Base-by-base conservation (phyloP, 1,284 basidiomycete genomes). In the Boletellus deceptivus region DNA sequence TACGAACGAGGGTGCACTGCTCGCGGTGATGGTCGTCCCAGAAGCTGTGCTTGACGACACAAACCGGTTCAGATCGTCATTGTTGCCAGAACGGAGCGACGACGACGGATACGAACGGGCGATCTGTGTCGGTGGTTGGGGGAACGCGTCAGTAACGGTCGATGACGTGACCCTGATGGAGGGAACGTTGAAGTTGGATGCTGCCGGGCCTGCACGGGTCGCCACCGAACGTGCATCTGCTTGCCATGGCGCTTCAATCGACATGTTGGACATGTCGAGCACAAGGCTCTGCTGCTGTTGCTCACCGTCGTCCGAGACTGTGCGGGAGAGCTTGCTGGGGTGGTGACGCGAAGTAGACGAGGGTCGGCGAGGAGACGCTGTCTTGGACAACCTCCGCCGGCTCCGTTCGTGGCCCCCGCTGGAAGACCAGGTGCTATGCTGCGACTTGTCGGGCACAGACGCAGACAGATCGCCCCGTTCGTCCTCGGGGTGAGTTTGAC, bases 1-100 rank as follows among this genome's bases (percentile, higher is more conserved):
- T 31, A 89, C 83, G 62, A 89, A 91, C 1, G 91, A 92, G 1
- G 77, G 81, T 0, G 83, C 82, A 56, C 86, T 91, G 18, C 82
- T 81, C 4, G 79, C 72, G 10, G 86, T 87, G 37, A 85, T 65
- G 11, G 84, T 87, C 16, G 88, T 90, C 6, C 88, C 87, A 9
- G 87, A 87, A 4, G 75, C 83, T 17, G 88, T 89, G 61, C 86
- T 89, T 14, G 86, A 86, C 5, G 91, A 93, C 13, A 93, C 90
- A 63, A 89, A 91, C 29, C 92, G 85, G 61, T 88, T 91, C 46
- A 93, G 73, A 67, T 93, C 91, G 29, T 88, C 86, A 56, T 78
- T 79, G 17, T 75, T 71, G 3, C 75, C 72, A 45, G 74, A 62
- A 31, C 77, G 78, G 44, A 81, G 55, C 46, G 82, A 78, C 8